Conservation (phyloP, 139 green algal genomes). For the Chlorella sp. region DNA sequence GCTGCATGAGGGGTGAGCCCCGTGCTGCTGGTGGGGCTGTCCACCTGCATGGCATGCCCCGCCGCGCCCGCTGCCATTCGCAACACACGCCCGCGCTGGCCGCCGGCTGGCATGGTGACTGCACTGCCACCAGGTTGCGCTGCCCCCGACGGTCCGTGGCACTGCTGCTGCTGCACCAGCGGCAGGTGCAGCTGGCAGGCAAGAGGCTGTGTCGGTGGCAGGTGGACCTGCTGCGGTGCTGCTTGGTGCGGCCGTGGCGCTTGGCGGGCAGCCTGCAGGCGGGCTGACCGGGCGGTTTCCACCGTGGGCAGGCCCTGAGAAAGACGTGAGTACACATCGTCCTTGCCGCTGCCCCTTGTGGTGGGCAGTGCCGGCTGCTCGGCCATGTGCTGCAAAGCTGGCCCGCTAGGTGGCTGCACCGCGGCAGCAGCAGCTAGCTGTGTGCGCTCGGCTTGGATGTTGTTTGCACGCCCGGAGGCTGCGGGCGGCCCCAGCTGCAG, state of each 20-base stretch:
- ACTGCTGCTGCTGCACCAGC: not conserved
- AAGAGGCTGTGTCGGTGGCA: not conserved
- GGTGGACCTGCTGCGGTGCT: not conserved
- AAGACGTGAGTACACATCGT: not conserved
- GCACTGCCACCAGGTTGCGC: not conserved
- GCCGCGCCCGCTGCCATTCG: too few species aligned
- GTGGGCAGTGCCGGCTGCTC: not conserved
- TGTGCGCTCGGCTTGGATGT: not conserved
- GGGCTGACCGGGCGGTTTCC: not conserved
- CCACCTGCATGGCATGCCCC: not conserved
- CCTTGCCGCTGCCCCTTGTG: not conserved
- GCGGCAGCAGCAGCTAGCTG: not conserved
- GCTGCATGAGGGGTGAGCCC: slow-evolving; percentile 1
- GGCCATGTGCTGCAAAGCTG: not conserved
- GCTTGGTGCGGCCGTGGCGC: not conserved
- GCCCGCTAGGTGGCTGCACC: too few species aligned
- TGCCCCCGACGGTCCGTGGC: not conserved
- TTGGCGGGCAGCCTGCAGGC: not conserved
- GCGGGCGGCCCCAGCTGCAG: not conserved
- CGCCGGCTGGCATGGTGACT: not conserved
- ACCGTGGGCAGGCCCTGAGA: slow-evolving; percentile 19
- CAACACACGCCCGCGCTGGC: not conserved
- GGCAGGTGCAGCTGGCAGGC: not conserved
- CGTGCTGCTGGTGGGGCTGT: slow-evolving; percentile 5
- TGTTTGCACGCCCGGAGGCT: not conserved